Evolutionary conservation across 1,284 basidiomycete genomes (phyloP).

Genomic region (Trametes versicolor): DNA sequence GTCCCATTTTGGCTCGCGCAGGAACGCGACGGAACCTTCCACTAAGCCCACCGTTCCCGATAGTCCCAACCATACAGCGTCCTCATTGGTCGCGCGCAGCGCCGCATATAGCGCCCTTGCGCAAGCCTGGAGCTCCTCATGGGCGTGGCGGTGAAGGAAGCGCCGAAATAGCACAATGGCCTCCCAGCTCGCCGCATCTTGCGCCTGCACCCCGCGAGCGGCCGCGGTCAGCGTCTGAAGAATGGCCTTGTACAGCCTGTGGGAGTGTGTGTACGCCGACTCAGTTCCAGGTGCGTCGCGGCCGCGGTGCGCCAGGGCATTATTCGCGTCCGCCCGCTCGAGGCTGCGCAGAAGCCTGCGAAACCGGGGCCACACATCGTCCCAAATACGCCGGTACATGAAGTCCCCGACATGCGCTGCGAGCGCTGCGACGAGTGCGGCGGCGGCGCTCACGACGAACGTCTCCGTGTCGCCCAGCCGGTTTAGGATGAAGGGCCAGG

Average conservation of each 20-base stretch:
- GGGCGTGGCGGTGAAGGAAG: slow-evolving; percentile 72
- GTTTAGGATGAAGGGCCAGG: slow-evolving; percentile 91
- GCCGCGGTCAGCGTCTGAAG: slow-evolving; percentile 77
- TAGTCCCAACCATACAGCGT: slow-evolving; percentile 86
- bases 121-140: slow-evolving; percentile 76
- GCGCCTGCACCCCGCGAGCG: slow-evolving; percentile 69
- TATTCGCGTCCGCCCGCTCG: slow-evolving; percentile 65
- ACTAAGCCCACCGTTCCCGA: slow-evolving; percentile 60
- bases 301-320: slow-evolving; percentile 69
- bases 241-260: slow-evolving; percentile 79
- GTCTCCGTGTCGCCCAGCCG: slow-evolving; percentile 77
- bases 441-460: slow-evolving; percentile 82
- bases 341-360: slow-evolving; percentile 65
- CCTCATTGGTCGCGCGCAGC: slow-evolving; percentile 70
- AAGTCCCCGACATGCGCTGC: slow-evolving; percentile 78
- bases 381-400: slow-evolving; percentile 85
- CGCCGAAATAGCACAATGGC: slow-evolving; percentile 77
- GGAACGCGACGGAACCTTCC: slow-evolving; percentile 56
- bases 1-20: slow-evolving; percentile 68
- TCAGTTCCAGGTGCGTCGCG: slow-evolving; percentile 64
- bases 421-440: slow-evolving; percentile 74
- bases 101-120: slow-evolving; percentile 74
- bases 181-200: slow-evolving; percentile 82
- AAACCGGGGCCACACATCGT: slow-evolving; percentile 92
- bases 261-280: slow-evolving; percentile 80